phyloP scores from a whole-genome alignment of 768 basidiomycete species.

The Porpolomopsis calyptriformis region DNA sequence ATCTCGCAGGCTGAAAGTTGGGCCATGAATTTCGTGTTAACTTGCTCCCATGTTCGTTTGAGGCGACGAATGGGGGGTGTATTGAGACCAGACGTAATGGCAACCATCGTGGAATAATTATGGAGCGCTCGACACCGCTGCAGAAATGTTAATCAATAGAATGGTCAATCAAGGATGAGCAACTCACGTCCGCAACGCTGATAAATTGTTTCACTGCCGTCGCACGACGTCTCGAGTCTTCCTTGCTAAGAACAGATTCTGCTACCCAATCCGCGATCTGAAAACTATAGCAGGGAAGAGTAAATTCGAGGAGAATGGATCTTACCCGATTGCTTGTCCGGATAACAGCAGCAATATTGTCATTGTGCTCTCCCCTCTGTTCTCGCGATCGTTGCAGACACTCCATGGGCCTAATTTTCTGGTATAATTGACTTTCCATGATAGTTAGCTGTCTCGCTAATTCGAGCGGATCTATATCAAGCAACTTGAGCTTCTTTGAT shows the following conservation, averaged over 20 bases:
- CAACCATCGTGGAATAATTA: slow-evolving; percentile 96
- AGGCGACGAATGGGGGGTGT: slow-evolving; percentile 87
- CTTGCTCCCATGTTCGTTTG: slow-evolving; percentile 88
- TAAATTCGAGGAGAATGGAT: not conserved
- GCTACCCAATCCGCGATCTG: slow-evolving; percentile 94
- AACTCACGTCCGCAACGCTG: slow-evolving; percentile 76
- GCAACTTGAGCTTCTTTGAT: slow-evolving; percentile 63
- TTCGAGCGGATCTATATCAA: slow-evolving; percentile 83
- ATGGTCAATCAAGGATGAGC: not conserved
- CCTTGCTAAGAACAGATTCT: slow-evolving; percentile 66
- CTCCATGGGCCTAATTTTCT: slow-evolving; percentile 81
- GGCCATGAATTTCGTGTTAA: slow-evolving; percentile 62
- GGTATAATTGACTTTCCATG: slow-evolving; percentile 78
- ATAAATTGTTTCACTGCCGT: slow-evolving; percentile 83
- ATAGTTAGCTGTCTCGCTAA: slow-evolving; percentile 89
- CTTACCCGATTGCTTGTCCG: slow-evolving; percentile 77
- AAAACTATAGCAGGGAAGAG: not conserved
- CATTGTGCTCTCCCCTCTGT: slow-evolving; percentile 58
- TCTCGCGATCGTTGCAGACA: slow-evolving; percentile 79
- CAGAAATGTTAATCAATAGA: slow-evolving; percentile 7
- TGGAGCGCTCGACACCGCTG: slow-evolving; percentile 83
- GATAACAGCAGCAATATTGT: slow-evolving; percentile 82
- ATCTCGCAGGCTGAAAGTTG: slow-evolving; percentile 74
- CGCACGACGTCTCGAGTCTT: slow-evolving; percentile 79
- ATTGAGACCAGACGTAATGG: slow-evolving; percentile 88